A percentile compares a stretch with the other conserved stretches of the same genome.
Evolutionary conservation across 2,329 filamentous ascomycete species (phyloP).

Genomic region (Aspergillus felis): DNA sequence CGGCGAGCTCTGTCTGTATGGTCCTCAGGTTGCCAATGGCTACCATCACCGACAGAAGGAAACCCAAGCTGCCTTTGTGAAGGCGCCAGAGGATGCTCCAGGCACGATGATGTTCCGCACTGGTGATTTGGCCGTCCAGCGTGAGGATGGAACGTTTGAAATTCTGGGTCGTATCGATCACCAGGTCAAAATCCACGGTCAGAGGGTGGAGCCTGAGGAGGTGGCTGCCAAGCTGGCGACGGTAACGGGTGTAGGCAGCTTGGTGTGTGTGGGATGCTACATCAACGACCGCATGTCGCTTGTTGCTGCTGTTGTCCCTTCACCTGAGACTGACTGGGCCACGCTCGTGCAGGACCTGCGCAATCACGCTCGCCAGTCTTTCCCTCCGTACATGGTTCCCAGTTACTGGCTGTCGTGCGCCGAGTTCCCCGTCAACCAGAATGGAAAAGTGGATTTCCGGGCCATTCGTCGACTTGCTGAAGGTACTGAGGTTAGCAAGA

Average conservation of each 20-base stretch:
- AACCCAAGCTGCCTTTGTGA: neutral
- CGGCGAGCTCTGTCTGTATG: neutral
- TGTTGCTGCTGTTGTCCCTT: neutral
- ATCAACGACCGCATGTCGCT: neutral
- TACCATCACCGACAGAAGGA: neutral
- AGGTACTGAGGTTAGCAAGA: neutral
- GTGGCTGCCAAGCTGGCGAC: neutral
- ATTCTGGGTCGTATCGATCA: slow-evolving; percentile 1
- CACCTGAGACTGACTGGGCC: neutral
- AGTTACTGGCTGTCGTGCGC: neutral
- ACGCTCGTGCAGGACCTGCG: neutral
- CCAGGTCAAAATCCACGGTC: slow-evolving; percentile 1
- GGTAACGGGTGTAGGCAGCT: neutral
- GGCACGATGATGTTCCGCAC: slow-evolving; percentile 2
- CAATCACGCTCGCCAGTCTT: neutral
- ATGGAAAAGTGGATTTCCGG: neutral
- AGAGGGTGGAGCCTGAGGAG: slow-evolving; percentile 1
- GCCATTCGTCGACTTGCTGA: neutral
- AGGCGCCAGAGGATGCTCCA: neutral
- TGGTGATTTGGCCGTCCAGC: neutral
- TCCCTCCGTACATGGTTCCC: neutral
- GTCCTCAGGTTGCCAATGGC: neutral
- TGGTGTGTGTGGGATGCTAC: neutral
- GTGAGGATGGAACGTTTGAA: neutral
- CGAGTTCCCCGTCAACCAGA: neutral